These are phyloP conservation scores for Xanthoconium stramineum DNA, from an alignment of 768 basidiomycete species.

Conservation along the genomic window DNA sequence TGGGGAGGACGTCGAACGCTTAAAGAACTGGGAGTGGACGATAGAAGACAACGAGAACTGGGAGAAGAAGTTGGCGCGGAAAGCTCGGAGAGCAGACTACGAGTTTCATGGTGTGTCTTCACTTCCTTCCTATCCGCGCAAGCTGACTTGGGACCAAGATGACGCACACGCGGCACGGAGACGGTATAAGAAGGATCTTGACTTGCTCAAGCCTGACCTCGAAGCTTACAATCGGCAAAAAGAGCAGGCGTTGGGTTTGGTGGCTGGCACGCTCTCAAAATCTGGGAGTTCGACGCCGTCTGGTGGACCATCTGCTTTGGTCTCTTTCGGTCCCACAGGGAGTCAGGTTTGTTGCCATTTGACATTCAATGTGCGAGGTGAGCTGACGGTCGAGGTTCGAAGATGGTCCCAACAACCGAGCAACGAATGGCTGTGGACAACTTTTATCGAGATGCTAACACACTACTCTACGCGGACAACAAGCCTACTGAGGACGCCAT, in stretches of 20 bases:
- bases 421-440: conserved; percentile 73
- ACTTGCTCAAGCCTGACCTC: conserved; percentile 84
- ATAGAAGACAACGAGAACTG: conserved; percentile 31
- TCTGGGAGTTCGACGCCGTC: conserved; percentile 32
- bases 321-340: conserved; percentile 52
- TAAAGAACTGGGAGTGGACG: conserved; percentile 84
- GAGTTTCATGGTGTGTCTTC: conserved; percentile 79
- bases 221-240: conserved; percentile 87
- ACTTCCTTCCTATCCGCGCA: not conserved
- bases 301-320: conserved; percentile 35
- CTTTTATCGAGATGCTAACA: conserved; percentile 92
- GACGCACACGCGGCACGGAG: conserved; percentile 86
- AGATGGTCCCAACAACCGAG: conserved; percentile 53
- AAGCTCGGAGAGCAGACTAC: conserved; percentile 81
- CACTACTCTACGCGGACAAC: conserved; percentile 89
- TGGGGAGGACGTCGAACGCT: conserved; percentile 94
- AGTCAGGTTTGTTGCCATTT: conserved; percentile 34
- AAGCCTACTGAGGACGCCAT: conserved; percentile 96
- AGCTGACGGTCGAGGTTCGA: conserved; percentile 9
- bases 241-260: conserved; percentile 74
- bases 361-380: not conserved
- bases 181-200: conserved; percentile 90
- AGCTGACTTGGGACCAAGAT: conserved; percentile 46
- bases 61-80: conserved; percentile 62
- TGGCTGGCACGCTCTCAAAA: conserved; percentile 60